Base-by-base conservation (phyloP, 805 yeast genomes). In the Hagleromyces aurorensis region DNA sequence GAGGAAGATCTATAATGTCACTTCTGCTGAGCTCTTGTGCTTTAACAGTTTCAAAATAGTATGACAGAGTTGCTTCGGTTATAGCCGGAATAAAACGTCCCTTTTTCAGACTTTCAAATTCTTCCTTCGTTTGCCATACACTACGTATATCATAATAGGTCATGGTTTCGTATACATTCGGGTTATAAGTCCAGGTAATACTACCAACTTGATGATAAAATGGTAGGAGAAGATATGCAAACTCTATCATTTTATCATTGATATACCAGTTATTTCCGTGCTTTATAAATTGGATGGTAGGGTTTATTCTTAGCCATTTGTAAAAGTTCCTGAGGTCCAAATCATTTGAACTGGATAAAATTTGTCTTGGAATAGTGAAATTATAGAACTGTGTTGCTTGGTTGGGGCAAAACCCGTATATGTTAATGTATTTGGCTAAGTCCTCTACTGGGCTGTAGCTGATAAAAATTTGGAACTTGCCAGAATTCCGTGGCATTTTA, bases 401-500 rank as follows among this genome's bases (percentile, higher is more conserved):
- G 43, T 23, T 13, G 7, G 75, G 75, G 4, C 65, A 43, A 38
- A 70, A 70, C 1, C 75, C 75, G 42, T 70, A 70, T 4, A 58
- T 57, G 23, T 55, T 46, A 15, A 57, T 53, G 36, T 69, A 64
- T 19, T 50, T 48, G 19, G 55, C 48, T 13, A 65, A 31, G 33
- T 70, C 72, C 34, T 66, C 72, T 4, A 44, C 34, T n/a, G 59
- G 60, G 3, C 65, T 50, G 36, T 70, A 70, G 29, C 64, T 54
- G 17, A 70, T 69, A 25, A 61, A 64, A 1, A 70, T 39, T 37
- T 70, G 72, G 16, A 32, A 34, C n/a, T 23, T 24, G 10, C 38
- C 40, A 3, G 23, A 32, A 9, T 17, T n/a, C 8, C 16, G 1
- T 3, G 32, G 20, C 13, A 7, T 3, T 7, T 37, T 33, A 6